Percentiles rank a stretch among this genome's conserved stretches.
Evolutionary conservation across 306 rosid genomes (phyloP).

Genomic region (Sophora flavescens): DNA sequence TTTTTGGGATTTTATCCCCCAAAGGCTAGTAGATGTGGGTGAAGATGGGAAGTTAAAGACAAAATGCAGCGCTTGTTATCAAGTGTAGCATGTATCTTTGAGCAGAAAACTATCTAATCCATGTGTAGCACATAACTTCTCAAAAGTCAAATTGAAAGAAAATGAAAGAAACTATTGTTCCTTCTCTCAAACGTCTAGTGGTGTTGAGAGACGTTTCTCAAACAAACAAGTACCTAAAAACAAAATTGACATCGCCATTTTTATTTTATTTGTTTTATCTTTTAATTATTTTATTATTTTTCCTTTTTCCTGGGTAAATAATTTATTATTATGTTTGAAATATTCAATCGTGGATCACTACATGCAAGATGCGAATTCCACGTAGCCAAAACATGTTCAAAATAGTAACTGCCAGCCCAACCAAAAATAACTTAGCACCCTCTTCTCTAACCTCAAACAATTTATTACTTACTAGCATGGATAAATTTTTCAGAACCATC

Average conservation of each 20-base stretch:
- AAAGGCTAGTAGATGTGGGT: background rate
- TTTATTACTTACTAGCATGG: conserved; percentile 47
- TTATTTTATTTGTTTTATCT: too few species aligned
- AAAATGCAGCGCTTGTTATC: conserved; percentile 4
- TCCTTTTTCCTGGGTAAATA: background rate
- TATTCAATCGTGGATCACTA: conserved; percentile 57
- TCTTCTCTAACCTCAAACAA: conserved; percentile 26
- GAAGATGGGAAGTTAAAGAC: background rate
- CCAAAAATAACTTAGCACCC: conserved; percentile 16
- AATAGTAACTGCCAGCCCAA: background rate
- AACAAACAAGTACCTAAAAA: too few species aligned
- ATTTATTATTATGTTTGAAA: conserved; percentile 49
- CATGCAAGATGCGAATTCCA: conserved; percentile 55
- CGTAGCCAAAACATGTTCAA: conserved; percentile 46
- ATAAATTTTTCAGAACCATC: conserved; percentile 52
- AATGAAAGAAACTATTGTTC: too few species aligned
- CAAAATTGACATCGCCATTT: too few species aligned
- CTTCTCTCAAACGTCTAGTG: too few species aligned
- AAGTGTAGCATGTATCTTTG: background rate
- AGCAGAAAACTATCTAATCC: too few species aligned
- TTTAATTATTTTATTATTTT: background rate
- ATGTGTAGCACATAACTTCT: too few species aligned
- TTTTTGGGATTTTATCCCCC: background rate
- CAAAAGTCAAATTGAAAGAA: too few species aligned
- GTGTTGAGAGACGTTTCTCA: too few species aligned